A percentile compares a stretch with the other conserved stretches of the same genome.
Evolutionary conservation across 2,329 filamentous ascomycete species (phyloP).

Genomic region (Macrophomina phaseolina): DNA sequence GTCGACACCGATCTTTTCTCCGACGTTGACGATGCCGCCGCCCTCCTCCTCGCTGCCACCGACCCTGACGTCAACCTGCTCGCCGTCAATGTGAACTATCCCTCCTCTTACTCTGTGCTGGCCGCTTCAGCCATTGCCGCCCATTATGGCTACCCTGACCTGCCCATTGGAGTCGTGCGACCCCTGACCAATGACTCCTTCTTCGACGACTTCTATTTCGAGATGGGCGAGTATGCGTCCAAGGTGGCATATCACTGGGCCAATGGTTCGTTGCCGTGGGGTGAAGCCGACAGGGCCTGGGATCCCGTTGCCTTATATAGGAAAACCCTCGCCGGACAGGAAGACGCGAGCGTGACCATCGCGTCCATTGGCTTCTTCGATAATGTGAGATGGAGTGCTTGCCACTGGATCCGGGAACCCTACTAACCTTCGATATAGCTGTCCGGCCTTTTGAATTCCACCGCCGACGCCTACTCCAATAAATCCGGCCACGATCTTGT

Average conservation of each 20-base stretch:
- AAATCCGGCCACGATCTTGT: constrained; percentile 52
- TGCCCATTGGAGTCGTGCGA: constrained; percentile 48
- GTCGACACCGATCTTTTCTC: constrained; percentile 57
- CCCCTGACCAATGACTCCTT: constrained; percentile 53
- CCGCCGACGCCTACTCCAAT: constrained; percentile 47
- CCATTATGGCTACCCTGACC: constrained; percentile 46
- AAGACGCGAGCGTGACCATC: constrained; percentile 52
- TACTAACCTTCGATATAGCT: constrained; percentile 35
- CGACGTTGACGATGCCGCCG: constrained; percentile 54
- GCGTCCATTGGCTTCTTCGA: constrained; percentile 55
- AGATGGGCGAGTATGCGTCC: constrained; percentile 53
- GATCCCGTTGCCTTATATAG: constrained; percentile 56
- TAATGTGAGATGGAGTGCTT: constrained; percentile 38
- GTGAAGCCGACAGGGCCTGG: constrained; percentile 44
- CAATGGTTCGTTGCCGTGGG: constrained; percentile 46
- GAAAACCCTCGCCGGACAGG: constrained; percentile 47
- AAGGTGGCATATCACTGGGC: constrained; percentile 54
- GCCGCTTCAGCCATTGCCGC: constrained; percentile 45
- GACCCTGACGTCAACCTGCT: constrained; percentile 46
- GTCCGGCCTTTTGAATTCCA: constrained; percentile 54
- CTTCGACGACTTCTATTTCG: constrained; percentile 49
- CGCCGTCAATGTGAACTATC: constrained; percentile 51
- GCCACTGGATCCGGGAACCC: neutral
- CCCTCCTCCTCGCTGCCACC: constrained; percentile 50
- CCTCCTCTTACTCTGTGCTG: constrained; percentile 51